Percentiles rank a stretch among this genome's conserved stretches.
These are phyloP conservation scores for Posidonia oceanica DNA, from an alignment of 116 monocot species.

Conservation along the genomic window DNA sequence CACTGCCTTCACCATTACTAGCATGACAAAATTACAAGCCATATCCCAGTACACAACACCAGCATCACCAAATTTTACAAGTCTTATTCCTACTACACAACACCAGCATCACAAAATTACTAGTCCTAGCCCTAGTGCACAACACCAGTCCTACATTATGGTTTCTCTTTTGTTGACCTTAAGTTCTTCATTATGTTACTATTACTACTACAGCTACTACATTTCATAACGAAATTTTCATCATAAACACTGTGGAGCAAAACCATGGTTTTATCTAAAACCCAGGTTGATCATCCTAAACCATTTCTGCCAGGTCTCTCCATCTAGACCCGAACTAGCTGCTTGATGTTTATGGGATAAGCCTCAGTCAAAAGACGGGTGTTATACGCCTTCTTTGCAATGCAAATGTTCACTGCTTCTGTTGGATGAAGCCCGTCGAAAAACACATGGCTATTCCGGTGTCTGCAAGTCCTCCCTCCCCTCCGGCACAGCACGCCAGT, in stretches of 20 bases:
- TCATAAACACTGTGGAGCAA: too few species aligned
- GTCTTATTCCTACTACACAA: neutral
- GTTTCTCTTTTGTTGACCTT: neutral
- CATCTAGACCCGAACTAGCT: constrained; percentile 13
- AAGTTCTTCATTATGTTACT: neutral
- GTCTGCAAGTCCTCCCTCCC: constrained; percentile 22
- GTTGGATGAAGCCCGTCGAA: constrained; percentile 70
- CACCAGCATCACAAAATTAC: neutral
- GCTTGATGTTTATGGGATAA: constrained; percentile 41
- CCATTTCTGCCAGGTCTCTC: too few species aligned
- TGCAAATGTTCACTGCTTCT: constrained; percentile 39
- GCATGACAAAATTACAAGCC: too few species aligned
- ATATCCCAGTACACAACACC: too few species aligned
- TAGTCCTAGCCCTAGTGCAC: neutral
- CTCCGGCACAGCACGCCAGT: constrained; percentile 29
- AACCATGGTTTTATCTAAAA: neutral
- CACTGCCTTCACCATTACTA: too few species aligned
- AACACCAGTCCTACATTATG: neutral
- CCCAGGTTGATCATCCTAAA: too few species aligned
- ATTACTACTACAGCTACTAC: neutral
- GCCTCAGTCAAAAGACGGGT: constrained; percentile 18
- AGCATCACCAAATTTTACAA: neutral
- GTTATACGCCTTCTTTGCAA: constrained; percentile 38
- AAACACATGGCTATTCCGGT: constrained; percentile 24
- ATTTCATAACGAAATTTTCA: too few species aligned